Conservation (phyloP, 441 rosid genomes). For the Populus tomentosa region DNA sequence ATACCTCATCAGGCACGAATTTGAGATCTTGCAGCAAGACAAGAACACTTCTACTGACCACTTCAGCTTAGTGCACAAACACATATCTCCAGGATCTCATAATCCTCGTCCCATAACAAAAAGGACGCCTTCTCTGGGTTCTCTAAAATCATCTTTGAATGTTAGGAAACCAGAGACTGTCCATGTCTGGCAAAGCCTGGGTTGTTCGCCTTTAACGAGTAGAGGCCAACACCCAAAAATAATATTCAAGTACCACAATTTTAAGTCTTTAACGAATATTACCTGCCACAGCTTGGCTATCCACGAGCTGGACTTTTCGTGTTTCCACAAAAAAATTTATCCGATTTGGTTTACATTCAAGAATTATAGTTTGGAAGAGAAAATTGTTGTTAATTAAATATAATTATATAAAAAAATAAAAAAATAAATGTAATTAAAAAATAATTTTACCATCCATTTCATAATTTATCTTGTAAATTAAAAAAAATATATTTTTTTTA, state of each 20-base stretch:
- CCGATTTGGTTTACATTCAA: too few relatives aligned
- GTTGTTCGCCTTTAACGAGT: constrained; percentile 56
- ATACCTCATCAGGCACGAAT: constrained; percentile 1
- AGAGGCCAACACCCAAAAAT: neutral
- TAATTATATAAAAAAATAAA: too few relatives aligned
- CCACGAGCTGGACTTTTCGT: too few relatives aligned
- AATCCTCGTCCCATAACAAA: constrained; percentile 46
- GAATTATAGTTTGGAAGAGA: too few relatives aligned
- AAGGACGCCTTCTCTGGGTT: constrained; percentile 39
- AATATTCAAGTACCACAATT: neutral
- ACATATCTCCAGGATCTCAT: constrained; percentile 66
- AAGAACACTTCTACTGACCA: constrained; percentile 64
- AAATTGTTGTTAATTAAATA: too few relatives aligned
- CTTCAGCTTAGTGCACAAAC: constrained; percentile 60
- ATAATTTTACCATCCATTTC: too few relatives aligned
- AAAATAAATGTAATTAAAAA: too few relatives aligned
- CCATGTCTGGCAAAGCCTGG: constrained; percentile 49
- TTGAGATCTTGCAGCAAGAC: constrained; percentile 40
- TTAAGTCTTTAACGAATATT: neutral
- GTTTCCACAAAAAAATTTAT: too few relatives aligned
- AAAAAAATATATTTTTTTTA: too few relatives aligned
- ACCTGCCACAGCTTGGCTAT: neutral
- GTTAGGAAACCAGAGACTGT: constrained; percentile 53
- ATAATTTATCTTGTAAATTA: too few relatives aligned
- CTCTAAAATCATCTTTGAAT: constrained; percentile 43